These are phyloP conservation scores for Colletotrichum eremochloae DNA, from an alignment of 2,329 filamentous ascomycete genomes.

Conservation along the genomic window DNA sequence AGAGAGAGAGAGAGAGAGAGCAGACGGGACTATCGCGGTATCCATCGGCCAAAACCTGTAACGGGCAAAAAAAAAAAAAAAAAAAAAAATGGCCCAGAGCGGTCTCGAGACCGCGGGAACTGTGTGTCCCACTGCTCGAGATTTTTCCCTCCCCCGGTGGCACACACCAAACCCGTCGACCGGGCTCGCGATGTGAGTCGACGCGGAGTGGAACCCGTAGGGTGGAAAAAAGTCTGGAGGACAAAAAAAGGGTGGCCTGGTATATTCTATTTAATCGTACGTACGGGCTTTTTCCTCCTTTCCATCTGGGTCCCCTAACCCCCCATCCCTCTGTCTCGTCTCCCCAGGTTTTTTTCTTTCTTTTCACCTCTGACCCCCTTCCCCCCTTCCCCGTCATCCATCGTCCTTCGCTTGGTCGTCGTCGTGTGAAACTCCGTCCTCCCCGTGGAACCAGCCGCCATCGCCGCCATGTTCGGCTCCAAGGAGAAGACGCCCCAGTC, in stretches of 20 bases:
- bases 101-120: background rate
- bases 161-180: conserved; percentile 23
- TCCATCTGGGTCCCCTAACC: background rate
- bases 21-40: background rate
- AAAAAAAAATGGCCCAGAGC: background rate
- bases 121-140: conserved; percentile 28
- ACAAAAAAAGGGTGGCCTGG: conserved; percentile 21
- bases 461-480: conserved; percentile 36
- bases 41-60: background rate
- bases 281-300: conserved; percentile 12
- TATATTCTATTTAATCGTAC: conserved; percentile 39
- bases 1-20: no score
- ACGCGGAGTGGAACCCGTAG: conserved; percentile 38
- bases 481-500: conserved; percentile 38
- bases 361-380: background rate
- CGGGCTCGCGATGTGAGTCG: conserved; percentile 36
- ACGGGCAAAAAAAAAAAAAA: background rate
- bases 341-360: conserved; percentile 21
- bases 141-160: conserved; percentile 25
- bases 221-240: conserved; percentile 6
- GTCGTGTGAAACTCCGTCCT: no score
- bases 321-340: background rate
- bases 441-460: background rate
- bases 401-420: no score
- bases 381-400: background rate